Evolutionary conservation across 805 yeast genomes (phyloP).

Genomic region (Myxozyma udenii): DNA sequence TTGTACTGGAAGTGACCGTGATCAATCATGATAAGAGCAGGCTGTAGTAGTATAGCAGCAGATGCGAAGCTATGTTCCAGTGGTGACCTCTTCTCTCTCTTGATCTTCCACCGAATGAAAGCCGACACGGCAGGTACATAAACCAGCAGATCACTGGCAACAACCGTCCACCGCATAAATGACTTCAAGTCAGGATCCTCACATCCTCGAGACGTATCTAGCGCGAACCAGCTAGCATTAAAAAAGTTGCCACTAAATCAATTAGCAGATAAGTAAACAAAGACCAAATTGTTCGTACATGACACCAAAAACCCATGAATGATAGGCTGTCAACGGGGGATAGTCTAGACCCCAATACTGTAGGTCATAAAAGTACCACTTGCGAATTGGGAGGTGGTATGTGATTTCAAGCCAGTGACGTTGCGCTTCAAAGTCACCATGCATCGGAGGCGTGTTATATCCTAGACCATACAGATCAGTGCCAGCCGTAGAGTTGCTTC

Average conservation of each 20-base stretch:
- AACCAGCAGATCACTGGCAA: conserved; percentile 67
- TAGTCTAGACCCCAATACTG: conserved; percentile 96
- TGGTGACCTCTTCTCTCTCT: conserved; percentile 46
- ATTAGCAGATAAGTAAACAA: background rate
- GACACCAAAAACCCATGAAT: conserved; percentile 72
- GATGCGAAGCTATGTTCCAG: conserved; percentile 24
- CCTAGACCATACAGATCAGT: conserved; percentile 7
- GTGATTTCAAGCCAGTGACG: conserved; percentile 98
- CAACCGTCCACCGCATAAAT: conserved; percentile 78
- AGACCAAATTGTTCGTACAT: conserved; percentile 10
- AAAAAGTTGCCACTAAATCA: conserved; percentile 55
- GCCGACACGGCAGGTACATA: conserved; percentile 79
- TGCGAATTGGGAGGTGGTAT: conserved; percentile 59
- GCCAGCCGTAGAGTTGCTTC: too few relatives aligned
- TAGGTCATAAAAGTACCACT: conserved; percentile 89
- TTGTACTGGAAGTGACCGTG: conserved; percentile 98
- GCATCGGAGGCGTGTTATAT: conserved; percentile 60
- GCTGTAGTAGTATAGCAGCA: conserved; percentile 79
- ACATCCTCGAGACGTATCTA: conserved; percentile 69
- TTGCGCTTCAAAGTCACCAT: conserved; percentile 97
- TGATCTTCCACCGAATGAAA: conserved; percentile 69
- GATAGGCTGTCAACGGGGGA: conserved; percentile 95
- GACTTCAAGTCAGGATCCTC: conserved; percentile 68
- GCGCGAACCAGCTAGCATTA: conserved; percentile 70
- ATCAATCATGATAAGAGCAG: conserved; percentile 77